A percentile compares a stretch with the other conserved stretches of the same genome.
phyloP scores from a whole-genome alignment of 2,329 filamentous ascomycete species.

The Simplicillium aogashimaense region DNA sequence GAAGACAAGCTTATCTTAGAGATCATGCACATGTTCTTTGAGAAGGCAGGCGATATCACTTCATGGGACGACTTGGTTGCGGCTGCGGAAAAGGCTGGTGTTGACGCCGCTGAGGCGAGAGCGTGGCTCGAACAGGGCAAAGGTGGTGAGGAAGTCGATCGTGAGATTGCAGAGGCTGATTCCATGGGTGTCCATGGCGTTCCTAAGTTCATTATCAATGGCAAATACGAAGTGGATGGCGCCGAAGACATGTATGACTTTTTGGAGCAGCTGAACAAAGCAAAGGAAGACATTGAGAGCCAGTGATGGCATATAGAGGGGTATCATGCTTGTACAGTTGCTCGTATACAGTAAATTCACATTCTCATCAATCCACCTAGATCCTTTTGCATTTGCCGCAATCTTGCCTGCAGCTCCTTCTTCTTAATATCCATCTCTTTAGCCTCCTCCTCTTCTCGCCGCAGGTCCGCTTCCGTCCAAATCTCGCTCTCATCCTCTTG shows the following conservation, averaged over 20 bases:
- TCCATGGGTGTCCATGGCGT: constrained; percentile 52
- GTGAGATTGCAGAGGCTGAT: constrained; percentile 42
- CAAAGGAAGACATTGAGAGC: constrained; percentile 17
- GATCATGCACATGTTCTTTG: constrained; percentile 58
- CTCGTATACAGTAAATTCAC: constrained; percentile 18
- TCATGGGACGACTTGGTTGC: constrained; percentile 38
- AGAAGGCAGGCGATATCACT: constrained; percentile 55
- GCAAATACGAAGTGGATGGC: constrained; percentile 54
- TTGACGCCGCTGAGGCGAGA: constrained; percentile 41
- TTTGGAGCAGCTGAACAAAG: constrained; percentile 52
- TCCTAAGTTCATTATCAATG: constrained; percentile 67
- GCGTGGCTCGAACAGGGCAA: constrained; percentile 42
- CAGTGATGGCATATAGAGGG: constrained; percentile 4
- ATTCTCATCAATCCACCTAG: constrained; percentile 43
- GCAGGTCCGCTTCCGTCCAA: constrained; percentile 59
- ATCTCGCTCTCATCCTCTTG: constrained; percentile 25
- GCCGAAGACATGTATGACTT: constrained; percentile 63
- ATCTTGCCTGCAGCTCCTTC: constrained; percentile 40
- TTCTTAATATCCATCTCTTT: constrained; percentile 46
- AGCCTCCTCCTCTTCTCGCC: constrained; percentile 58
- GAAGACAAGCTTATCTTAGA: constrained; percentile 52
- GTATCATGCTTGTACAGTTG: background rate
- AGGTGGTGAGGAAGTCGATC: constrained; percentile 48
- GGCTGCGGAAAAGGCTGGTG: constrained; percentile 42
- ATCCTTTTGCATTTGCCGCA: constrained; percentile 46